Base-by-base conservation (phyloP, 2,329 filamentous ascomycete genomes). In the Neocatenulostroma microsporum region DNA sequence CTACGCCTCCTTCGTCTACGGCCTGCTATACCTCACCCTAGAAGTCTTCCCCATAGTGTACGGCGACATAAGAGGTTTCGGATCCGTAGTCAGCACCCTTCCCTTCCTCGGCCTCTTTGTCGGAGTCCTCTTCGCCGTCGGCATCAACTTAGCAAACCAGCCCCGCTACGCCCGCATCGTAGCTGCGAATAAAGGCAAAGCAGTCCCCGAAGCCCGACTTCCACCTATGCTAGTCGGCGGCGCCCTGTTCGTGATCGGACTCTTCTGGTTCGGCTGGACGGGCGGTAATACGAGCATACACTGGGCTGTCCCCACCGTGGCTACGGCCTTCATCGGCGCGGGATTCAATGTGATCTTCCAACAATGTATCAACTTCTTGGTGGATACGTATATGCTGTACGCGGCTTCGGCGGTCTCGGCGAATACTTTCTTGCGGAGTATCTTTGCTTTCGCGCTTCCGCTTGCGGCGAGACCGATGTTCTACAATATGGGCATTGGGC, bases 391-490 rank as follows among this genome's bases (percentile, higher is more conserved):
- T 21, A 37, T 41, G 1, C 30, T 50, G 0, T 68, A 67, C 44
- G 67, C 68, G n/a, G 68, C 68, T 3, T 68, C 63, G 10, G 68
- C 68, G 7, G 63, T 70, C 19, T 64, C 67, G 8, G 68, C 66
- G 19, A 70, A 72, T 40, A 70, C 68, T 2, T 64, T 72, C 44
- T 54, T 71, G 24, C 62, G 69, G 21, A 62, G 58, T 23, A 40
- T 68, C 6, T 45, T 69, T 39, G 67, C 63, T 3, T 58, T 48
- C 20, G 15, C 63, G 58, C 58, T 60, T 4, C 57, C 57, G 2
- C 36, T 60, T 18, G 53, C 51, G 4, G 55, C 61, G 5, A 51
- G 52, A 29, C 64, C 64, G 0, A 65, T 68, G 63, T 63, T 66
- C 30, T 37, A 44, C 10, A 51, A 49, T 15, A 41, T 69, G 24